Evolutionary conservation across 2,329 filamentous ascomycete genomes (phyloP), one percentile per base, ranked within the genome.

Genomic region (Hirsutella rhossiliensis): DNA sequence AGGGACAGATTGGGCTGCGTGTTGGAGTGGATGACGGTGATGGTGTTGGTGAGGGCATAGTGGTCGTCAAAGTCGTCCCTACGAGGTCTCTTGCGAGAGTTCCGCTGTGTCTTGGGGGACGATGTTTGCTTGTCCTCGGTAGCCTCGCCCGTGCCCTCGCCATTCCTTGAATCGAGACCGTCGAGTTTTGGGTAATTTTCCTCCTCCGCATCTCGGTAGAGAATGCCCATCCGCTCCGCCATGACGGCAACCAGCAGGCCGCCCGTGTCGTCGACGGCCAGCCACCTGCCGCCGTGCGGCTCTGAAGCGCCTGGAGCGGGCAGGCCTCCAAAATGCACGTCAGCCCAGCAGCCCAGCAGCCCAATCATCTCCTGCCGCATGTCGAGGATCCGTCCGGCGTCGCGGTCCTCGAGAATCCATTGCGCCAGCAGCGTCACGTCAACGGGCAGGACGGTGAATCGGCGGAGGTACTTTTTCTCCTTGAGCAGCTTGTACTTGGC

Each of bases 401-500:
- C 89, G 56, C 84, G 86, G 54, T 94, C 86, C 45, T 82, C 72
- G 41, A 95, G 65, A 56, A 90, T 72, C 69, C 84, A 94, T 52
- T 87, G 77, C 18, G 80, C 79, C 48, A 97, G 68, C 50, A 79
- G 73, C 0, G 80, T 73, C 13, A 94, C 79, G 56, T 96, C 88
- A 52, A 97, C 66, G 0, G 90, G 90, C 42, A 94, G 62, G 2
- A 92, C 78, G 0, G 84, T 87, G 57, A 98, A 97, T 12, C 88
- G 75, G 55, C 84, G 82, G 50, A 97, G 75, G 60, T 94, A 97
- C 64, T 98, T 98, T 60, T 82, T 89, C 50, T 86, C 84, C 68
- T 98, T 98, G 39, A 94, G 73, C 17, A 97, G 69, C 56, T 92
- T 95, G 65, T 98, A 98, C 63, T 98, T 98, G 38, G 90, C 89